Percentiles rank a stretch among this genome's conserved stretches.
Evolutionary conservation across 2,329 filamentous ascomycete genomes (phyloP).

Genomic region (Fusarium nematophilum): DNA sequence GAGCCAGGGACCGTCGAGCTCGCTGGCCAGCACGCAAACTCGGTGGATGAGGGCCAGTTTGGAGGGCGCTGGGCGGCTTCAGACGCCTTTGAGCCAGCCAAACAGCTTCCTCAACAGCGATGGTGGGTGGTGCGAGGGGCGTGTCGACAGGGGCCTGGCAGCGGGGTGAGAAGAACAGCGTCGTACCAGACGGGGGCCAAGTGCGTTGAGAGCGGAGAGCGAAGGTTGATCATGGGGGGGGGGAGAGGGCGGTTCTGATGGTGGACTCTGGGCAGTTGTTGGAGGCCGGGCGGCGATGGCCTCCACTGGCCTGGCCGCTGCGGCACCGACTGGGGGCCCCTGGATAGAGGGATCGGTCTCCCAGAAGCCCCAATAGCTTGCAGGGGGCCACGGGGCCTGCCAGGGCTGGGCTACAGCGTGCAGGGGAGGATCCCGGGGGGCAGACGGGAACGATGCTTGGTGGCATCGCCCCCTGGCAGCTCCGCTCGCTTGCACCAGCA

Average conservation of each 20-base stretch:
- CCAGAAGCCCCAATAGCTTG: conserved; percentile 26
- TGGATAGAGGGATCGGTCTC: conserved; percentile 34
- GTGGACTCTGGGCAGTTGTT: conserved; percentile 37
- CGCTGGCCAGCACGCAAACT: conserved; percentile 31
- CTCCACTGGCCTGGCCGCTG: conserved; percentile 14
- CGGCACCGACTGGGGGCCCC: conserved; percentile 24
- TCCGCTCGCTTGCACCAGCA: conserved; percentile 42
- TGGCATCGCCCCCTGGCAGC: conserved; percentile 37
- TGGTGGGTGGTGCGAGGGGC: conserved; percentile 44
- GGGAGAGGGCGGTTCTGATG: conserved; percentile 27
- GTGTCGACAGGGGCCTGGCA: conserved; percentile 38
- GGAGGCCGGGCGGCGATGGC: conserved; percentile 29
- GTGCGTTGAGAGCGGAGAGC: conserved; percentile 36
- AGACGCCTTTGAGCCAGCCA: conserved; percentile 12
- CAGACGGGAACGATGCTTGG: conserved; percentile 42
- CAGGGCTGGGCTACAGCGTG: conserved; percentile 35
- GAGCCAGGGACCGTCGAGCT: conserved; percentile 40
- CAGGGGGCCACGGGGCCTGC: conserved; percentile 33
- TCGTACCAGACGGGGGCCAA: conserved; percentile 45
- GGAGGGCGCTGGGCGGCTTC: conserved; percentile 24
- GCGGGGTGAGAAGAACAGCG: conserved; percentile 48
- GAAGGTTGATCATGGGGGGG: conserved; percentile 42
- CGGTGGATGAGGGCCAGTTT: conserved; percentile 40
- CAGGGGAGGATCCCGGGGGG: conserved; percentile 34
- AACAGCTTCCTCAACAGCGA: conserved; percentile 33